Base-by-base conservation (phyloP, 208 protist genomes). In the Perkinsela sp. region DNA sequence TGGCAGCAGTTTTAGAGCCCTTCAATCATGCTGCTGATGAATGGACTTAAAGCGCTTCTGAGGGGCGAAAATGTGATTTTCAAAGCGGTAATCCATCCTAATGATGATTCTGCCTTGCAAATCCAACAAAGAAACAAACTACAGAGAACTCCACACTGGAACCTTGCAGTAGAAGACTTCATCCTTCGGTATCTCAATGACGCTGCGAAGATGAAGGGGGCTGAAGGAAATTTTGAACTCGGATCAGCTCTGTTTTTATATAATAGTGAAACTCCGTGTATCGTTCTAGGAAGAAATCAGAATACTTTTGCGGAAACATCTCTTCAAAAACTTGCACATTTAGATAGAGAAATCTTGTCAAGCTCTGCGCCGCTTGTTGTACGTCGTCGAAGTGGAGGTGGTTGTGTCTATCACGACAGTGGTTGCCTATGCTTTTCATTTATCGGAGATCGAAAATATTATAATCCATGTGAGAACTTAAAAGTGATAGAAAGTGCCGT, bases 341-440 rank as follows among this genome's bases (percentile, higher is more conserved):
- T n/a, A n/a, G n/a, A n/a, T n/a, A n/a, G n/a, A n/a, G n/a, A n/a
- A n/a, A n/a, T n/a, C n/a, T n/a, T n/a, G n/a, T n/a, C n/a, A n/a
- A n/a, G n/a, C n/a, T n/a, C n/a, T n/a, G n/a, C 68, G 0, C 66
- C 65, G 0, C 80, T 88, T 30, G 73, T 77, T 22, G 76, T 89
- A 0, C 80, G 86, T 0, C 83, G 86, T 0, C 77, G 71, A 30
- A 89, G 83, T 0, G 86, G 86, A 32, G 86, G 86, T 28, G 86
- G 86, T 1, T 77, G 83, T 0, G 86, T 91, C 28, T 91, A 84
- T 72, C 86, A 91, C 68, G 86, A 91, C 70, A 22, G 0, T 13
- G 82, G 81, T 15, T 89, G 89, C 72, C 70, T 89, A 1, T 88
- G 84, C 70, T 72, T 91, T 65, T 87, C 82, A 16, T 86, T 91